Base-by-base conservation (phyloP, 306 rosid genomes). In the Begonia masoniana region DNA sequence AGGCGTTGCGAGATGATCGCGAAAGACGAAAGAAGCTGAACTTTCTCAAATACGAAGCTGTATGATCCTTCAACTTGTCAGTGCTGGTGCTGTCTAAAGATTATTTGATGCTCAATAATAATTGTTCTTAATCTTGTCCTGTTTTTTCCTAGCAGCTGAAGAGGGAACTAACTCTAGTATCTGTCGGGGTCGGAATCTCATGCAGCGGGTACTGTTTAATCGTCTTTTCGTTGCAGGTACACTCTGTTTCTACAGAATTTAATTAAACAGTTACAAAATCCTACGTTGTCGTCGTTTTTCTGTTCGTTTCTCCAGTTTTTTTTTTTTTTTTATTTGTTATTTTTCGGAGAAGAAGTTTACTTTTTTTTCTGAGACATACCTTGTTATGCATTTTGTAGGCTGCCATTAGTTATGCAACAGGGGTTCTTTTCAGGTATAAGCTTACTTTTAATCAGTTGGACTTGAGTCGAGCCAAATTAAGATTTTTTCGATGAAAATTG, bases 31-130 rank as follows among this genome's bases (percentile, higher is more conserved):
- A 68, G 94, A 82, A 75, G 73, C 78, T 88, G 47, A 80, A 78
- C 80, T 69, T 76, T 71, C 97, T 88, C 62, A n/a, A 74, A 68
- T 88, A 88, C 59, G 94, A 88, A 82, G 91, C 87, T 76, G 97
- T 88, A 88, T 67, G 93, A 69, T 74, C 55, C 76, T 68, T 65
- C 63, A 70, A 62, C 86, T 74, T 68, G 57, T 43, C 10, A 43
- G 3, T 6, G 12, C 47, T 43, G 47, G 47, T 43, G 12, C 1
- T 9, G 3, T 43, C 47, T 1, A 43, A 12, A 43, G 13, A 9
- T 6, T 2, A 12, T 43, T 43, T 43, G 47, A 43, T 2, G 6
- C 47, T 43, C 47, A 43, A 43, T 43, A 17, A 17, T 17, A 17
- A 10, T 43, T 0, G 48, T 11, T 13, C 4, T 43, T 43, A 2